A percentile compares a stretch with the other conserved stretches of the same genome.
Conservation (phyloP, 2,329 filamentous ascomycete genomes). For the Xylariaceae sp. region DNA sequence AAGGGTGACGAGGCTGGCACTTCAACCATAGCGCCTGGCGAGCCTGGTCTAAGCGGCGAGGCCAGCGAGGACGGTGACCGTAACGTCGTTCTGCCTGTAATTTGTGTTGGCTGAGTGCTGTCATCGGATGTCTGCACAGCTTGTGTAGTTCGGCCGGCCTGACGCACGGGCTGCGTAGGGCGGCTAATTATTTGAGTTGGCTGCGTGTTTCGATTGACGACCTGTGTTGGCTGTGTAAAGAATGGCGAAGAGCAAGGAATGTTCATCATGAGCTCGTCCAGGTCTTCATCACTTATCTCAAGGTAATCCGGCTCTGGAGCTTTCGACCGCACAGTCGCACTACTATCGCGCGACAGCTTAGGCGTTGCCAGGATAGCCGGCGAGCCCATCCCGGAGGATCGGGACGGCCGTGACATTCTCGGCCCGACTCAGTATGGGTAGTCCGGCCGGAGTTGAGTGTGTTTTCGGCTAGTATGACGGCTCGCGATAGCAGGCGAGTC, state of each 20-base stretch:
- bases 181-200: conserved; percentile 33
- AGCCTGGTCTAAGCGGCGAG: conserved; percentile 36
- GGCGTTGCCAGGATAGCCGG: conserved; percentile 14
- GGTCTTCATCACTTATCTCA: conserved; percentile 36
- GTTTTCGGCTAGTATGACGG: not conserved
- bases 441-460: not conserved
- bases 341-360: conserved; percentile 11
- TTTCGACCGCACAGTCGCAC: conserved; percentile 4
- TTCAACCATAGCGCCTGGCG: conserved; percentile 54
- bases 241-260: conserved; percentile 39
- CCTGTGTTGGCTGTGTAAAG: conserved; percentile 43
- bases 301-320: conserved; percentile 21
- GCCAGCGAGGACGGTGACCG: conserved; percentile 26
- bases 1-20: conserved; percentile 86
- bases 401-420: conserved; percentile 6
- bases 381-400: conserved; percentile 1
- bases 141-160: conserved; percentile 41
- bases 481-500: not conserved
- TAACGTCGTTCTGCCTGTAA: conserved; percentile 36
- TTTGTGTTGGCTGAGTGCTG: conserved; percentile 37
- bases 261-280: conserved; percentile 39
- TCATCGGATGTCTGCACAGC: conserved; percentile 37
- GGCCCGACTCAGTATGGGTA: not conserved
- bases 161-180: conserved; percentile 56
- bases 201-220: conserved; percentile 33